A percentile compares a stretch with the other conserved stretches of the same genome.
phyloP scores from a whole-genome alignment of 2,329 filamentous ascomycete genomes.

The Phoma sp. region DNA sequence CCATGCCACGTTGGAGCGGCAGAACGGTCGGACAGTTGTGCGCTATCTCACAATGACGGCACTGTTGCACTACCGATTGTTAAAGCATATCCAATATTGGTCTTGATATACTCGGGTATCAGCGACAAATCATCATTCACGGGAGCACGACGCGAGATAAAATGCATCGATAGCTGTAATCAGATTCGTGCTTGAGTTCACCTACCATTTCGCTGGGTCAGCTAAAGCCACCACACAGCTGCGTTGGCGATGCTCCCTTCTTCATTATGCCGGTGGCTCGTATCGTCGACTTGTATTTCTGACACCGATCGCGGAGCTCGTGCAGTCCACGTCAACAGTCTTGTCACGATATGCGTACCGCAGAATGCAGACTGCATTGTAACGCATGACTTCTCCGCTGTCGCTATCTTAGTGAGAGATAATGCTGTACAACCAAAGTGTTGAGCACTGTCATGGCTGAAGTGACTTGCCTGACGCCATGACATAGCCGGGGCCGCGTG shows the following conservation, averaged over 20 bases:
- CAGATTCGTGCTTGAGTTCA: not conserved
- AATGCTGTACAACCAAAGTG: not conserved
- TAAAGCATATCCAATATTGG: not conserved
- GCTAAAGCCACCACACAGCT: not conserved
- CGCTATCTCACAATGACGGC: not conserved
- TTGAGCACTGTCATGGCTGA: not conserved
- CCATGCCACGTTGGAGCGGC: constrained; percentile 6
- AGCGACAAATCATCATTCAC: not conserved
- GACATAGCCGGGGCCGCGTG: not conserved
- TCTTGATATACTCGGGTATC: not conserved
- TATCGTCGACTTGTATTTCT: not conserved
- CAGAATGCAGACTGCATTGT: not conserved
- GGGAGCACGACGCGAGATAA: not conserved
- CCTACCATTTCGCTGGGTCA: not conserved
- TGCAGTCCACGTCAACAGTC: not conserved
- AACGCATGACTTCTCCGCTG: too few species aligned
- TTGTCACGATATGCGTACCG: not conserved
- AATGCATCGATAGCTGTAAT: not conserved
- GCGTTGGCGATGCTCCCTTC: not conserved
- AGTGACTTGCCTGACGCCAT: not conserved
- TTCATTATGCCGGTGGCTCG: not conserved
- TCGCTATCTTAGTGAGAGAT: not conserved
- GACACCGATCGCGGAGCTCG: not conserved
- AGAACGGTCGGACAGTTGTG: constrained; percentile 3
- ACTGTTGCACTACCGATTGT: not conserved